These are phyloP conservation scores for Russula griseocarnosa DNA, from an alignment of 768 basidiomycete species.

Conservation along the genomic window DNA sequence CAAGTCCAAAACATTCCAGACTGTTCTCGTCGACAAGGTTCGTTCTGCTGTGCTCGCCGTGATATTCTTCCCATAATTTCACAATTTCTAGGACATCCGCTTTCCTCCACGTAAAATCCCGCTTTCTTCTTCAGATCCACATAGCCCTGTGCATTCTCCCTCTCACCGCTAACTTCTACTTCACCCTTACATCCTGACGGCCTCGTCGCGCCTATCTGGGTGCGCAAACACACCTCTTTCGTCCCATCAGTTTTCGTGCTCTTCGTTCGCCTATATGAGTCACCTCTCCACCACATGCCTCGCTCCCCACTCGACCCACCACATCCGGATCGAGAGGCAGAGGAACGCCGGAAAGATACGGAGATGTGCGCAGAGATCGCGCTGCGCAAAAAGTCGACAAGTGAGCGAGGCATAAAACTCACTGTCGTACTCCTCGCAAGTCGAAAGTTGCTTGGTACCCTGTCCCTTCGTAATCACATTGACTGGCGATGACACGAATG, in stretches of 20 bases:
- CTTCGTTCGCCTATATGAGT: conserved; percentile 81
- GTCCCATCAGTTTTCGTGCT: conserved; percentile 92
- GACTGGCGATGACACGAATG: conserved; percentile 3
- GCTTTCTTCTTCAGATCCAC: conserved; percentile 49
- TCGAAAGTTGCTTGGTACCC: conserved; percentile 75
- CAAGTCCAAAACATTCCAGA: conserved; percentile 70
- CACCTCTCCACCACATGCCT: conserved; percentile 39
- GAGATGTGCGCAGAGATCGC: conserved; percentile 80
- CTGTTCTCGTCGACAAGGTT: conserved; percentile 79
- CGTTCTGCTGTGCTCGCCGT: conserved; percentile 2
- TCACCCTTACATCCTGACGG: conserved; percentile 95
- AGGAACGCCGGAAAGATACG: conserved; percentile 68
- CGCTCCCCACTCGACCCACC: conserved; percentile 53
- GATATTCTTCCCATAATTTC: neutral
- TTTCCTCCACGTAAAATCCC: conserved; percentile 84
- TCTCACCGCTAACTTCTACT: conserved; percentile 85
- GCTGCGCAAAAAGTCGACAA: conserved; percentile 69
- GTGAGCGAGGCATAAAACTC: conserved; percentile 87
- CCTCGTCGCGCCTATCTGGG: conserved; percentile 96
- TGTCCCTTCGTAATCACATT: conserved; percentile 13
- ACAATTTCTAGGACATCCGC: conserved; percentile 49
- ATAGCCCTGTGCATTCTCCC: conserved; percentile 70
- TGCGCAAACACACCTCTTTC: conserved; percentile 89
- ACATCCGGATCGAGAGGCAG: conserved; percentile 51
- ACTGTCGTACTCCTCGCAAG: conserved; percentile 93